Evolutionary conservation across 805 yeast genomes (phyloP).

Genomic region (Lipomyces spencermartinsiae): DNA sequence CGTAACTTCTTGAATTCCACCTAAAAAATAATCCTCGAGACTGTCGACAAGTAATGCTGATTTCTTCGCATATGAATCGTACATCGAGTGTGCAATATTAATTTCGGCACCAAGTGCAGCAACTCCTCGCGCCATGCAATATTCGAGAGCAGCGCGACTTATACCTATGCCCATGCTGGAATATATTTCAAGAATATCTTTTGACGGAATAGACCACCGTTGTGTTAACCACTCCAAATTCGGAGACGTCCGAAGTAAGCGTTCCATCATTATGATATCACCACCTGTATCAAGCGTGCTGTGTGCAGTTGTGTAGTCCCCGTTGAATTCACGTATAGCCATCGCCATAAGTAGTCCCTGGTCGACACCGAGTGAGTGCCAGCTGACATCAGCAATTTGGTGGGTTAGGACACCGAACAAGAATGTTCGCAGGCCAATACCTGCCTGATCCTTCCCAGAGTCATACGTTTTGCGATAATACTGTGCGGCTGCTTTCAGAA

Average conservation of each 20-base stretch:
- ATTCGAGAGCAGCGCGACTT: constrained; percentile 47
- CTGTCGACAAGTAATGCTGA: constrained; percentile 55
- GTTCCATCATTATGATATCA: constrained; percentile 59
- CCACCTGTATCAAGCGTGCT: constrained; percentile 64
- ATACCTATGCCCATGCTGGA: constrained; percentile 49
- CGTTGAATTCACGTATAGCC: constrained; percentile 61
- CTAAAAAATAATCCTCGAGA: constrained; percentile 57
- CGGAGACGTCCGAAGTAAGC: constrained; percentile 46
- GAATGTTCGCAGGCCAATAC: constrained; percentile 57
- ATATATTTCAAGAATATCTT: constrained; percentile 54
- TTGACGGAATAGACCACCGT: constrained; percentile 54
- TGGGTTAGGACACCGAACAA: constrained; percentile 65
- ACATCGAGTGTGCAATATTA: constrained; percentile 45
- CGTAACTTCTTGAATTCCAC: constrained; percentile 59
- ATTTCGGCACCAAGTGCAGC: constrained; percentile 59
- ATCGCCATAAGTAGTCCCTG: constrained; percentile 63
- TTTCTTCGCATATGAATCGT: constrained; percentile 45
- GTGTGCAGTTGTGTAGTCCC: constrained; percentile 59
- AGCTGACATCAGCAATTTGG: constrained; percentile 67
- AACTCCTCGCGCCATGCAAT: constrained; percentile 63
- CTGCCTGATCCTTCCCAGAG: constrained; percentile 39
- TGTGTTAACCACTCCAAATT: constrained; percentile 44
- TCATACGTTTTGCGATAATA: constrained; percentile 50
- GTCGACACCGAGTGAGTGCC: constrained; percentile 66
- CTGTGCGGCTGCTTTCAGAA: constrained; percentile 55